Conservation (phyloP, 2,329 filamentous ascomycete species). For the Mycogone perniciosa region DNA sequence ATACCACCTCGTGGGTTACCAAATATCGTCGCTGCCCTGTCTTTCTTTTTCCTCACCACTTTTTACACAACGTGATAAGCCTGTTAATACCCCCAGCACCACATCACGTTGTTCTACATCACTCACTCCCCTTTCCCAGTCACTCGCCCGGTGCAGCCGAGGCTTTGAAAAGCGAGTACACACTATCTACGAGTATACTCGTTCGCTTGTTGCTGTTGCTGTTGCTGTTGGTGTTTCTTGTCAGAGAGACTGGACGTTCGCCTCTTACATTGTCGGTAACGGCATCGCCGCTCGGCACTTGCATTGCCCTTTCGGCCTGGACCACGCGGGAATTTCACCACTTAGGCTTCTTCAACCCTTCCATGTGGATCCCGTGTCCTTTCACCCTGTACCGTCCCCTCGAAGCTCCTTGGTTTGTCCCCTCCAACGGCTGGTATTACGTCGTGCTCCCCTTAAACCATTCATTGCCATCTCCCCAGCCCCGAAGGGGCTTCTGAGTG, state of each 20-base stretch:
- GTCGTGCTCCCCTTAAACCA: too few relatives aligned
- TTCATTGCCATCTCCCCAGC: conserved; percentile 2
- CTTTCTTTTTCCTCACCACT: neutral
- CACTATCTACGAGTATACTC: neutral
- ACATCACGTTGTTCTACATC: neutral
- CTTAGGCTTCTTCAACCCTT: neutral
- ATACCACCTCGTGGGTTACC: neutral
- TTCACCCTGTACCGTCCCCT: neutral
- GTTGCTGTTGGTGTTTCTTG: too few relatives aligned
- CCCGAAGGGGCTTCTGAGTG: neutral
- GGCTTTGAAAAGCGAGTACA: neutral
- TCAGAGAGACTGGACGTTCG: neutral
- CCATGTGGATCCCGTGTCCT: conserved; percentile 7
- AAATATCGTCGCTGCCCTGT: neutral
- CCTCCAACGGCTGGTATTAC: neutral
- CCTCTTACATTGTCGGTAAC: conserved; percentile 1
- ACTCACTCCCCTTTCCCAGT: neutral
- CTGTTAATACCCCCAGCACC: neutral
- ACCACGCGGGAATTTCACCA: conserved; percentile 3
- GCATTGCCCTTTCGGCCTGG: conserved; percentile 7
- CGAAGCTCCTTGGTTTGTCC: neutral
- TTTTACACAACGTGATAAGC: neutral
- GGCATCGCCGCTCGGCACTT: conserved; percentile 10
- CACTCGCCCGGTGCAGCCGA: neutral
- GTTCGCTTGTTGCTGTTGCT: too few relatives aligned